Evolutionary conservation across 2,329 filamentous ascomycete species (phyloP).

Genomic region (Aspergillus japonicus): DNA sequence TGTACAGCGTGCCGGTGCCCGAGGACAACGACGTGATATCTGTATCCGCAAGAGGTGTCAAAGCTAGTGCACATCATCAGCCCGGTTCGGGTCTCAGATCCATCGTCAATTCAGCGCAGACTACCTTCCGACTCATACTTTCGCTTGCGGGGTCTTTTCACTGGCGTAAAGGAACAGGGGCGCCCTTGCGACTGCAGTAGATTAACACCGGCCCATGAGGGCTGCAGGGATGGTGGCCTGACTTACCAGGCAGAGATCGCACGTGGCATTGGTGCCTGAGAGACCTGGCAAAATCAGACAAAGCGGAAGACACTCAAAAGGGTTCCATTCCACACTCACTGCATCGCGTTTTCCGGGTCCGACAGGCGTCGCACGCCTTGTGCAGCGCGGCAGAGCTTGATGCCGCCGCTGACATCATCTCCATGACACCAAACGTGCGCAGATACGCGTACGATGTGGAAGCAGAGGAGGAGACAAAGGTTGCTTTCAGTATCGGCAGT

Average conservation of each 20-base stretch:
- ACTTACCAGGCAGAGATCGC: constrained; percentile 6
- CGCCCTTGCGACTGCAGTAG: background rate
- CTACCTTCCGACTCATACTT: background rate
- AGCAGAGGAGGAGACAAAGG: background rate
- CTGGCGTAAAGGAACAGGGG: constrained; percentile 1
- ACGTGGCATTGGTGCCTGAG: background rate
- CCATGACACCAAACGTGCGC: background rate
- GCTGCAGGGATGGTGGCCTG: background rate
- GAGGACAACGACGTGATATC: background rate
- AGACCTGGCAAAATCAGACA: background rate
- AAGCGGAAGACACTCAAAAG: background rate
- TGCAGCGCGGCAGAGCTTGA: constrained; percentile 5
- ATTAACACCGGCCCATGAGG: background rate
- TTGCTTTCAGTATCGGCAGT: no score
- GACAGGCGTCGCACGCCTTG: constrained; percentile 10
- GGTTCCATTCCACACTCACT: constrained; percentile 3
- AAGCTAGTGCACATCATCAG: background rate
- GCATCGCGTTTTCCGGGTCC: constrained; percentile 9
- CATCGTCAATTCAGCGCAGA: background rate
- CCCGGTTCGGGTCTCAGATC: no score
- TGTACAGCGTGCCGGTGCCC: background rate
- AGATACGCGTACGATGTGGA: background rate
- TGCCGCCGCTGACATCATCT: background rate
- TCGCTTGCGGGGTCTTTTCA: constrained; percentile 1
- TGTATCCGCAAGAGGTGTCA: background rate